Evolutionary conservation across 805 yeast species (phyloP), one percentile per base, ranked within the genome.

Genomic region (Candida methanosorbosa): DNA sequence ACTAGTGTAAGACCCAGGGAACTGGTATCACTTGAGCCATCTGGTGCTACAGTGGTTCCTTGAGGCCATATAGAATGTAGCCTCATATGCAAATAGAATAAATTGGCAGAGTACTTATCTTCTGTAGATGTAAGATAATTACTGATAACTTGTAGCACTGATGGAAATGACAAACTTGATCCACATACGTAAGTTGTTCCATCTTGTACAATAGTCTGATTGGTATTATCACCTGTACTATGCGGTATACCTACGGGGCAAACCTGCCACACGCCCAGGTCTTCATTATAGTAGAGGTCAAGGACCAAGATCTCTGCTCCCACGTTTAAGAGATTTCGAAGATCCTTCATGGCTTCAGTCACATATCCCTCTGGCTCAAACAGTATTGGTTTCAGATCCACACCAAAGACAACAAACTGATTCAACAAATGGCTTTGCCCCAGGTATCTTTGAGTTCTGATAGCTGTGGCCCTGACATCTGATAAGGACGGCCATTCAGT

Each of bases 211-310:
- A 5, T n/a, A n/a, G n/a, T n/a, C n/a, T n/a, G n/a, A n/a, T n/a
- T n/a, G n/a, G n/a, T n/a, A n/a, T n/a, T 14, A 7, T 21, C 9
- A 11, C 14, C 14, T 4, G 24, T 11, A 30, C 9, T 20, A 6
- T 4, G 5, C 4, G 27, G 33, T 13, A 30, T 22, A 3, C 17
- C 25, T 18, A 63, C 64, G 0, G 82, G 80, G 43, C 83, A 77
- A 3, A 77, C 50, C 42, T 75, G 79, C 74, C 81, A 77, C 37
- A 54, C 58, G 9, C 38, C 33, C 3, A 63, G 54, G 28, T 56
- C 44, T 33, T 69, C 72, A 45, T 71, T 72, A 64, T 74, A 70
- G 50, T 76, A 78, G 19, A 78, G 36, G 46, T 81, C 83, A 4
- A 78, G 34, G 35, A 60, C 54, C n/a, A 75, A 49, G 0, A 64